Conservation (phyloP, 1,139 yeast species). For the Eremothecium cymbalariae region DNA sequence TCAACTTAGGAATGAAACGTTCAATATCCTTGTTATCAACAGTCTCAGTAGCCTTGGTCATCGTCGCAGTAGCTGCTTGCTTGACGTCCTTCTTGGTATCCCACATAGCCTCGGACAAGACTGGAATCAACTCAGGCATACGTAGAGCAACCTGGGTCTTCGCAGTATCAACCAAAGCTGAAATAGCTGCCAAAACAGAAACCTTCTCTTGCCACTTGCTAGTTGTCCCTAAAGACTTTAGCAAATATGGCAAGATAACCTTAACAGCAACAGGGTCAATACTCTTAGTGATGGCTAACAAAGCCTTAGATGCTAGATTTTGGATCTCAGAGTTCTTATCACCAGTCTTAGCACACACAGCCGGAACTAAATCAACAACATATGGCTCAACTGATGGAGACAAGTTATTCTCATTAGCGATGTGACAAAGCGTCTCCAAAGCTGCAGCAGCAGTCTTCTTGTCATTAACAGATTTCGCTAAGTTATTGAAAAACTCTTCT, state of each 20-base stretch:
- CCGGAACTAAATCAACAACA: constrained; percentile 66
- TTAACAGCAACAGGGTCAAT: constrained; percentile 91
- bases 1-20: constrained; percentile 96
- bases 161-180: constrained; percentile 88
- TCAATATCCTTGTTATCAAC: constrained; percentile 99
- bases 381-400: constrained; percentile 93
- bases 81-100: constrained; percentile 98
- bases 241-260: constrained; percentile 76
- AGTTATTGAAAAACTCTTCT: constrained; percentile 70
- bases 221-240: constrained; percentile 59
- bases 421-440: constrained; percentile 74
- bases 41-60: constrained; percentile 93
- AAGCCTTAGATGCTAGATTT: constrained; percentile 63
- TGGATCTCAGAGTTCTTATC: constrained; percentile 78
- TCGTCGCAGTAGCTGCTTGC: constrained; percentile 91
- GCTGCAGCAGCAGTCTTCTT: constrained; percentile 78
- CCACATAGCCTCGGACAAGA: constrained; percentile 99
- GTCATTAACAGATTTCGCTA: constrained; percentile 67
- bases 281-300: constrained; percentile 67
- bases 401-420: constrained; percentile 71
- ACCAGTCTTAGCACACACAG: constrained; percentile 73
- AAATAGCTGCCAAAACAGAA: constrained; percentile 74
- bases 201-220: constrained; percentile 98
- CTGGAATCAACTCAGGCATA: constrained; percentile 99
- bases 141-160: constrained; percentile 94